Conservation (phyloP, 306 rosid species). For the Cucumis melo region DNA sequence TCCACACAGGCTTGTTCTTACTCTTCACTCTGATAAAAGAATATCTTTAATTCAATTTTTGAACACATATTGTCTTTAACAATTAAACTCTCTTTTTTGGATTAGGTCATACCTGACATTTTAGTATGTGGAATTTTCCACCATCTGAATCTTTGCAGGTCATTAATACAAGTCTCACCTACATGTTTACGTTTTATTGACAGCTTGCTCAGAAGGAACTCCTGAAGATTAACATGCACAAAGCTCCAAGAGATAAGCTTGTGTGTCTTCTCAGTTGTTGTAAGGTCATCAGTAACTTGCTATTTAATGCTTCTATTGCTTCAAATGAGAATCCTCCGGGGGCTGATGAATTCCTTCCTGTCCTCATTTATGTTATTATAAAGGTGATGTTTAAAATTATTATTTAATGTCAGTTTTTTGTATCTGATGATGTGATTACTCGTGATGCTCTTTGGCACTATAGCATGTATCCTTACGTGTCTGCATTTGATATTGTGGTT, state of each 20-base stretch:
- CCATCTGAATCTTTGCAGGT: neutral
- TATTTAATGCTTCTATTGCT: conserved; percentile 74
- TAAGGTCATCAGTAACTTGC: conserved; percentile 84
- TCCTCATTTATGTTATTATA: conserved; percentile 81
- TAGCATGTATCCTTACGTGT: neutral
- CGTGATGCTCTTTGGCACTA: neutral
- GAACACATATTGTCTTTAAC: neutral
- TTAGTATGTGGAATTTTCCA: neutral
- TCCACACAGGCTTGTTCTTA: neutral
- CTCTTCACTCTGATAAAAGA: neutral
- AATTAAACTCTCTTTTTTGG: neutral
- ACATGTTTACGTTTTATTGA: conserved; percentile 14
- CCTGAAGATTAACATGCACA: conserved; percentile 92
- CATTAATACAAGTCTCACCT: conserved; percentile 10
- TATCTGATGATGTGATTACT: neutral
- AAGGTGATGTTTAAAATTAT: conserved; percentile 23
- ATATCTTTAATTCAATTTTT: neutral
- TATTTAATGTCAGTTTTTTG: neutral
- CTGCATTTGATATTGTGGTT: neutral
- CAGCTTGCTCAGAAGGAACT: conserved; percentile 98
- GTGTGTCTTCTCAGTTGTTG: conserved; percentile 87
- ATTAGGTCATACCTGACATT: neutral
- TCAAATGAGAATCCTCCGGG: conserved; percentile 75
- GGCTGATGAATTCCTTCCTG: conserved; percentile 99
- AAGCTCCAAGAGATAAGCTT: conserved; percentile 98